Base-by-base conservation (phyloP, 768 basidiomycete genomes). In the Serendipita sp. region DNA sequence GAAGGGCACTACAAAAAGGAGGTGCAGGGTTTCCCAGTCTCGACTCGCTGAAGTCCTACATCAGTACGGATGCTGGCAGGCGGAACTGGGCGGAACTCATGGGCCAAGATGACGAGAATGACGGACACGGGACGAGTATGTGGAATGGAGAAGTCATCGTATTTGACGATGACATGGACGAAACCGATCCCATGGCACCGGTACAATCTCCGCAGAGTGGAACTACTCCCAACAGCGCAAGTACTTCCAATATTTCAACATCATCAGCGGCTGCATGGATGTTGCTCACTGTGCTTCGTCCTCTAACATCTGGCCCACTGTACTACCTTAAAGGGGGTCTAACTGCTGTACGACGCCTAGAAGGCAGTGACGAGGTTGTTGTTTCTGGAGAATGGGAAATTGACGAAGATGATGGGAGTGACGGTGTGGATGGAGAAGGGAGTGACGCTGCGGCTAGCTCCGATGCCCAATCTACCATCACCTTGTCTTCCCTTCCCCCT, bases 101-200 rank as follows among this genome's bases (percentile, higher is more conserved):
- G 73, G 66, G 51, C 44, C 34, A 18, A 15, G 47, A 18, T 44
- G 77, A 74, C 45, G 37, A 18, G 18, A 46, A 32, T 47, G 37
- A 7, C 10, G 28, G 3, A 56, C 71, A 71, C 15, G 78, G 78
- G 16, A 70, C 75, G 18, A 65, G 64, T 28, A 38, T 4, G 16
- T 91, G 89, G 88, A 83, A 90, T 69, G 87, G 88, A 10, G 79
- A 85, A 70, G 79, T 92, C 45, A 78, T 89, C 54, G 76, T 93
- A 13, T 89, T 88, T 70, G 86, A 86, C 69, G 86, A 89, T 65
- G 84, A 85, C 66, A 90, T 90, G 78, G 84, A 87, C 71, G 76
- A 79, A 64, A 80, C 79, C 64, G 83, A 88, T 69, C 82, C 56
- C 8, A 24, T 60, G 28, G 56, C 56, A 28, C 11, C 30, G 32